Evolutionary conservation across 73 alveolate species (phyloP).

Genomic region (Strombidium stylifer): DNA sequence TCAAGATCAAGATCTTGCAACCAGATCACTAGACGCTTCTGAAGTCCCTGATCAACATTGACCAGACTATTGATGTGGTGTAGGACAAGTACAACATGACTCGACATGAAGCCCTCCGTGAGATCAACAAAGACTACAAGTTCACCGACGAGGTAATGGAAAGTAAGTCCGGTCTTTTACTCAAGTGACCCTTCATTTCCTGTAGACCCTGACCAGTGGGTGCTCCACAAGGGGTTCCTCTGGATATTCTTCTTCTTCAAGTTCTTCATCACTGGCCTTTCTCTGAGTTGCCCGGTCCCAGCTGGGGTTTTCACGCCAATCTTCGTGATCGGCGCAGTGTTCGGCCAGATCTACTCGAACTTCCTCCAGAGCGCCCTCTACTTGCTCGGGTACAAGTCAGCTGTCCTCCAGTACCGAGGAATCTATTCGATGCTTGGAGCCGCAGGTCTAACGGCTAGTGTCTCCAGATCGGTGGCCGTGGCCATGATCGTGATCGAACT

Average conservation of each 20-base stretch:
- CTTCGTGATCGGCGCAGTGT: conserved; percentile 79
- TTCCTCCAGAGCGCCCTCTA: conserved; percentile 25
- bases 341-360: conserved; percentile 83
- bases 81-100: conserved; percentile 9
- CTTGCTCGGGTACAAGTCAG: conserved; percentile 9
- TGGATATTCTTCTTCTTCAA: conserved; percentile 52
- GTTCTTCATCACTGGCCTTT: conserved; percentile 25
- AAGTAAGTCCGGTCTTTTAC: conserved; percentile 22
- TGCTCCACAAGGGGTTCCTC: no score
- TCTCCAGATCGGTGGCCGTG: conserved; percentile 75
- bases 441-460: conserved; percentile 73
- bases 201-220: no score
- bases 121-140: conserved; percentile 18
- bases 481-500: conserved; percentile 88
- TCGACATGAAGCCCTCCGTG: conserved; percentile 2
- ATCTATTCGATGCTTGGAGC: conserved; percentile 62
- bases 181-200: neutral
- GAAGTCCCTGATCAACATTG: conserved; percentile 22
- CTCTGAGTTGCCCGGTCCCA: conserved; percentile 81
- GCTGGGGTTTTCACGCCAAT: conserved; percentile 85
- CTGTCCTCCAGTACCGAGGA: conserved; percentile 33
- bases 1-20: no score
- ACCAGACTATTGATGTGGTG: conserved; percentile 23
- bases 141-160: conserved; percentile 17
- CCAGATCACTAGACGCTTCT: no score